A percentile compares a stretch with the other conserved stretches of the same genome.
Conservation (phyloP, 192 early-diverging fungal species). For the Dissophora ornata region DNA sequence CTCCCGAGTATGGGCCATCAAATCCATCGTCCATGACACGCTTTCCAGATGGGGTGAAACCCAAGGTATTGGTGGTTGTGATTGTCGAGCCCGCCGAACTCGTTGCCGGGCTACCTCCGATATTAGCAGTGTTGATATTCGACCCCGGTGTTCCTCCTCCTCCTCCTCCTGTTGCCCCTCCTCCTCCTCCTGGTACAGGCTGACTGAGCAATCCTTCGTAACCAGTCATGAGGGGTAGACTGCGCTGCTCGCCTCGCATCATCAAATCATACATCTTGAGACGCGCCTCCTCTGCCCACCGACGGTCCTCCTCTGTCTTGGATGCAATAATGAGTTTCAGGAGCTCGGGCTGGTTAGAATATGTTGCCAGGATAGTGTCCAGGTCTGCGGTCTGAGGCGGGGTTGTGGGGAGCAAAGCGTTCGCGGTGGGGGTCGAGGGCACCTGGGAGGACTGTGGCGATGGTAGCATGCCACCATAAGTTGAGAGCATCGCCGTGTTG, state of each 20-base stretch:
- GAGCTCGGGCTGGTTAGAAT: constrained; percentile 63
- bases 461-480: constrained; percentile 25
- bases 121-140: constrained; percentile 16
- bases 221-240: constrained; percentile 22
- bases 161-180: constrained; percentile 7
- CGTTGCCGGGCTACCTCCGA: constrained; percentile 4
- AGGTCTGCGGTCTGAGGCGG: constrained; percentile 55
- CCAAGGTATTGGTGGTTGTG: neutral
- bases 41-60: constrained; percentile 17
- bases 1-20: constrained; percentile 13
- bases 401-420: constrained; percentile 4
- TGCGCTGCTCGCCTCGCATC: constrained; percentile 48
- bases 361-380: constrained; percentile 61
- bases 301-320: constrained; percentile 69
- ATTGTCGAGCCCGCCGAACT: neutral
- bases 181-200: constrained; percentile 10
- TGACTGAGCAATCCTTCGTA: constrained; percentile 26
- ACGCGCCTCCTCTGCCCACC: constrained; percentile 67
- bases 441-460: constrained; percentile 31
- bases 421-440: constrained; percentile 10
- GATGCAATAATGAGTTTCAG: constrained; percentile 62
- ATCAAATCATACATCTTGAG: constrained; percentile 61
- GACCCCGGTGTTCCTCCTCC: too few species aligned
- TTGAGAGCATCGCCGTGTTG: constrained; percentile 34
- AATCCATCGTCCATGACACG: constrained; percentile 32